A percentile compares a stretch with the other conserved stretches of the same genome.
Evolutionary conservation across 768 basidiomycete genomes (phyloP).

Genomic region (Cantharellus anzutake): DNA sequence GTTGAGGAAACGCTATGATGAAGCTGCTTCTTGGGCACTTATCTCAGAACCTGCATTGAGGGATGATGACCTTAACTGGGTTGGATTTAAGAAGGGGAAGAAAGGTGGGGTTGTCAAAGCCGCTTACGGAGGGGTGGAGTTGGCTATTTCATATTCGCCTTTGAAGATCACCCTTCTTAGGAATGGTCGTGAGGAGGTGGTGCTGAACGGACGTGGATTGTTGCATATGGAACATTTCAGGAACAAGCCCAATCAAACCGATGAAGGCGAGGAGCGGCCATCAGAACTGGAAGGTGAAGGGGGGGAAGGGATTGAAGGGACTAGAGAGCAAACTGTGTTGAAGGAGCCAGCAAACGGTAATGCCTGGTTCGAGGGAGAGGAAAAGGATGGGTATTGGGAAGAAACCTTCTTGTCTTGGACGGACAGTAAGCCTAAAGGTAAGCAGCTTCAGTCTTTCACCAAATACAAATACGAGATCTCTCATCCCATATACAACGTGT

Average conservation of each 20-base stretch:
- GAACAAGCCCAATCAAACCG: slow-evolving; percentile 23
- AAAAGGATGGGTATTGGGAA: slow-evolving; percentile 75
- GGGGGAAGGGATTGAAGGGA: slow-evolving; percentile 13
- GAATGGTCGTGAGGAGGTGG: slow-evolving; percentile 64
- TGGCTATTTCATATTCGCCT: slow-evolving; percentile 56
- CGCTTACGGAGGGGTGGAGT: slow-evolving; percentile 30
- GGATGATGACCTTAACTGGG: neutral
- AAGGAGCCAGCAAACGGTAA: slow-evolving; percentile 11
- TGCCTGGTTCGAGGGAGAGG: slow-evolving; percentile 76
- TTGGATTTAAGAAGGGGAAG: slow-evolving; percentile 26
- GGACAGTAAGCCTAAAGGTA: slow-evolving; percentile 92
- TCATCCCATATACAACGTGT: neutral
- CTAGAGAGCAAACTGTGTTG: slow-evolving; percentile 26
- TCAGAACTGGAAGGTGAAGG: slow-evolving; percentile 13
- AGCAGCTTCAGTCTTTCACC: neutral
- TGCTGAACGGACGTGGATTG: slow-evolving; percentile 74
- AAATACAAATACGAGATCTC: neutral
- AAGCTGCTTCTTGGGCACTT: slow-evolving; percentile 80
- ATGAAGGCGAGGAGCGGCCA: slow-evolving; percentile 9
- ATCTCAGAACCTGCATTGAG: slow-evolving; percentile 43
- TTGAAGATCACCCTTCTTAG: slow-evolving; percentile 54
- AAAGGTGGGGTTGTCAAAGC: slow-evolving; percentile 32
- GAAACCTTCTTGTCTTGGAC: slow-evolving; percentile 77
- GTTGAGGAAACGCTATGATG: slow-evolving; percentile 72
- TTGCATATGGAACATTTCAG: slow-evolving; percentile 96